These are phyloP conservation scores for Ambispora gerdemannii DNA, from an alignment of 192 early-diverging fungal genomes.

Conservation along the genomic window DNA sequence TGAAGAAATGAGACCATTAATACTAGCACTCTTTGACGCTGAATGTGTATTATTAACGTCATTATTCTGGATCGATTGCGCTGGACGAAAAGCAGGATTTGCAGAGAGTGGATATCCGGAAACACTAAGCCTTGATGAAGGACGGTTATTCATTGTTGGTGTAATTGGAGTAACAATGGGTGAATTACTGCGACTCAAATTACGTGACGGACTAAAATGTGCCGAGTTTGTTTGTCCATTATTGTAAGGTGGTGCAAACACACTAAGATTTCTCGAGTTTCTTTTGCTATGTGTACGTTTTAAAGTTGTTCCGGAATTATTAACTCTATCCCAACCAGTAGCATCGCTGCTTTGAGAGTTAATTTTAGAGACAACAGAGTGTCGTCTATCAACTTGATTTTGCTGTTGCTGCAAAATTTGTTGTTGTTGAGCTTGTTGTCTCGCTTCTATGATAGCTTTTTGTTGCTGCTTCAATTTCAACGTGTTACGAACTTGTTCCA, in stretches of 20 bases:
- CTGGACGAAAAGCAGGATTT: slow-evolving; percentile 15
- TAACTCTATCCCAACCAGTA: background rate
- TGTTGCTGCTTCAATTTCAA: slow-evolving; percentile 61
- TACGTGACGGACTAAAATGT: background rate
- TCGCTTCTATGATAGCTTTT: slow-evolving; percentile 59
- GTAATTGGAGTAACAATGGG: slow-evolving; percentile 7
- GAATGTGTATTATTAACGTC: slow-evolving; percentile 12
- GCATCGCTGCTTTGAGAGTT: background rate
- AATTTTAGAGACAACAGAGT: background rate
- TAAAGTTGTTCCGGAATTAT: background rate
- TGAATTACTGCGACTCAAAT: background rate
- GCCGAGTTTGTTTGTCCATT: background rate
- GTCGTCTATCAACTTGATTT: slow-evolving; percentile 21
- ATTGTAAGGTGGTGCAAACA: slow-evolving; percentile 26
- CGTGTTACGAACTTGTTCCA: slow-evolving; percentile 53
- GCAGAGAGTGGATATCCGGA: slow-evolving; percentile 13
- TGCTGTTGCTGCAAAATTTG: slow-evolving; percentile 30
- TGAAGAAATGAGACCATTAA: slow-evolving; percentile 26
- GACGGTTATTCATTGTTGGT: background rate
- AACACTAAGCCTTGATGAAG: background rate
- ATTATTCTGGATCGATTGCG: slow-evolving; percentile 3
- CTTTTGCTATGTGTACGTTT: background rate
- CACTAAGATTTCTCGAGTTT: slow-evolving; percentile 30
- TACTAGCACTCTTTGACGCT: slow-evolving; percentile 27
- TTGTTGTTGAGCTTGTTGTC: slow-evolving; percentile 38